Evolutionary conservation across 2,329 filamentous ascomycete species (phyloP).

Genomic region (Metarhizium humberi): DNA sequence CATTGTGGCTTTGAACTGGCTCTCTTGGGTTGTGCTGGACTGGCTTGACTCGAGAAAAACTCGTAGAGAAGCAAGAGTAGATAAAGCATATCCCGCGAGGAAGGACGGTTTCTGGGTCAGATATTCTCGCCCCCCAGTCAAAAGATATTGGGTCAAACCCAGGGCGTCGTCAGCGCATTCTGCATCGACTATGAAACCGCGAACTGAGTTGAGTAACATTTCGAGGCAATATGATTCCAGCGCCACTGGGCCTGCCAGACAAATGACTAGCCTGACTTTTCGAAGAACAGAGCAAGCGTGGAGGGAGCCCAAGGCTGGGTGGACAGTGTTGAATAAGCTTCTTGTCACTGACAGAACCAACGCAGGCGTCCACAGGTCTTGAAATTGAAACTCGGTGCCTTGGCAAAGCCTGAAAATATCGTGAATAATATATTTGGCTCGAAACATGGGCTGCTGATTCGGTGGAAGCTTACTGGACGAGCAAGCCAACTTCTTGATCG

Average conservation of each 20-base stretch:
- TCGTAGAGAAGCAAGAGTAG: slow-evolving; percentile 68
- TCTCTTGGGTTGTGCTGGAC: slow-evolving; percentile 76
- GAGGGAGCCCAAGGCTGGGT: slow-evolving; percentile 74
- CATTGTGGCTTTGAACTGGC: slow-evolving; percentile 69
- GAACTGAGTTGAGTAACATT: slow-evolving; percentile 76
- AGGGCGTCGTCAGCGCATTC: slow-evolving; percentile 88
- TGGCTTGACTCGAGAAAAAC: slow-evolving; percentile 67
- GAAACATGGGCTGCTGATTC: slow-evolving; percentile 82
- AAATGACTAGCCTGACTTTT: slow-evolving; percentile 74
- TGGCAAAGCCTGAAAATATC: slow-evolving; percentile 73
- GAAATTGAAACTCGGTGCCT: slow-evolving; percentile 54
- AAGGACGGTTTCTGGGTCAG: slow-evolving; percentile 62
- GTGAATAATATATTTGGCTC: slow-evolving; percentile 63
- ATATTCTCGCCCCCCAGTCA: slow-evolving; percentile 57
- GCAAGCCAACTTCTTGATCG: slow-evolving; percentile 60
- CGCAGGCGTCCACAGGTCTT: slow-evolving; percentile 65
- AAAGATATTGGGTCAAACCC: slow-evolving; percentile 76
- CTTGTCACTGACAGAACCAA: slow-evolving; percentile 67
- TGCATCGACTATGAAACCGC: slow-evolving; percentile 68
- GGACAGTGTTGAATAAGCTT: slow-evolving; percentile 69
- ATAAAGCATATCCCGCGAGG: slow-evolving; percentile 69
- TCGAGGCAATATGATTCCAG: slow-evolving; percentile 74
- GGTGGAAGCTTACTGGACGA: slow-evolving; percentile 58
- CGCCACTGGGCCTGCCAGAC: slow-evolving; percentile 65
- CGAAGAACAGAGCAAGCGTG: slow-evolving; percentile 81